Evolutionary conservation across 2,329 filamentous ascomycete species (phyloP), one percentile per base, ranked within the genome.

Genomic region (Pseudopithomyces maydicus): DNA sequence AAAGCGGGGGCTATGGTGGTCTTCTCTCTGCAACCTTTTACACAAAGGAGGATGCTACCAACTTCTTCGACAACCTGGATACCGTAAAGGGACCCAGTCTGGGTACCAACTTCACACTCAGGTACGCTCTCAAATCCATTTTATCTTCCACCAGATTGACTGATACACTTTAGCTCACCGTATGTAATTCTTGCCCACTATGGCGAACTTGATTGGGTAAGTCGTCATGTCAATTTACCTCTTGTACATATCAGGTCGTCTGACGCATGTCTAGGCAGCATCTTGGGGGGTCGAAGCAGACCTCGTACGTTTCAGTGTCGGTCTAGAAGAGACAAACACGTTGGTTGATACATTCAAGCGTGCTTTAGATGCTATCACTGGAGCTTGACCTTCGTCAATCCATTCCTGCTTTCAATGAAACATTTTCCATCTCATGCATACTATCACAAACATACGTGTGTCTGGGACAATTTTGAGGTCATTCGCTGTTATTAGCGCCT

Each of bases 131-230:
- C 3, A 14, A 17, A 19, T 12, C 10, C 32, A 53, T 10, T 20
- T 29, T 23, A 17, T 36, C 39, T 10, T 2, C 7, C n/a, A 17
- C 12, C 45, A 14, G 6, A 47, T 14, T 45, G 14, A 49, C 53
- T 19, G 53, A 20, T 12, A 14, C 47, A 17, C n/a, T 35, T 67
- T 47, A 84, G 89, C 55, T 96, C 89, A 47, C 95, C 95, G 0
- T 99, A 97, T 74, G 92, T 95, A 20, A 80, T 99, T 33, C 78
- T 99, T 32, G 95, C 95, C 4, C 95, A 99, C 76, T 99, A 95
- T 69, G 82, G 85, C 44, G 95, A 99, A 80, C 76, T 98, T 41
- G 88, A 93, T n/a, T 99, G 95, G 95, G 83, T 85, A 77, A 70
- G 81, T 77, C 33, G 42, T 23, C 32, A 23, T 10, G 6, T 32